Conservation (phyloP, 2,329 filamentous ascomycete species). For the Colletotrichum sp. region DNA sequence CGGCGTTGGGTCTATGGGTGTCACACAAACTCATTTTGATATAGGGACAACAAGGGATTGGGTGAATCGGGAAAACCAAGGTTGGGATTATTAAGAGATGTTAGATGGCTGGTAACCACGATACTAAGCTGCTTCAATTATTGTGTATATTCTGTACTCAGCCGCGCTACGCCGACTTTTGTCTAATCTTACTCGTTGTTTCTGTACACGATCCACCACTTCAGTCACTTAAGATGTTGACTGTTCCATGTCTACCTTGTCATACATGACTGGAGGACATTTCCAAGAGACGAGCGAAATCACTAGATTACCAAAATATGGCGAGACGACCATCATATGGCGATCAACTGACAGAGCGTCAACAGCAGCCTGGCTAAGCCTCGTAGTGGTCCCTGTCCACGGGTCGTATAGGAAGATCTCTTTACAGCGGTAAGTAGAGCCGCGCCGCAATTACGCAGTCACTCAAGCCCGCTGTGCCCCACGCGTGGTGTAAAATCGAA, state of each 20-base stretch:
- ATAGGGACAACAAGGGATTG: neutral
- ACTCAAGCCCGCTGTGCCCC: neutral
- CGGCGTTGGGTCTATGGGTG: neutral
- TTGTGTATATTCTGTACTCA: constrained; percentile 9
- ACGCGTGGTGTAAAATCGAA: neutral
- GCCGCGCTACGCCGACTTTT: neutral
- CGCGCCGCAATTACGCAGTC: neutral
- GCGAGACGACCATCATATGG: no score
- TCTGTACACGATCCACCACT: neutral
- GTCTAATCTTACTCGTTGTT: neutral
- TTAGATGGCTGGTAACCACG: constrained; percentile 1
- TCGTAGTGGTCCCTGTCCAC: neutral
- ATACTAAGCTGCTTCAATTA: neutral
- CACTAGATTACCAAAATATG: fast-evolving
- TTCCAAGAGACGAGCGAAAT: no score
- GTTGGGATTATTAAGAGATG: neutral
- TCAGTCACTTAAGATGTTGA: no score
- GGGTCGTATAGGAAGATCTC: no score
- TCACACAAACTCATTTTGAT: neutral
- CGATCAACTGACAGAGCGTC: no score
- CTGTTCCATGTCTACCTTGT: no score
- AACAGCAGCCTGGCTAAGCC: neutral
- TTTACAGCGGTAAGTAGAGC: neutral
- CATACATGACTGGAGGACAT: no score
- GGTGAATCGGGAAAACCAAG: no score